phyloP scores from a whole-genome alignment of 208 protist genomes.

The Jaenimonas drosophilae region DNA sequence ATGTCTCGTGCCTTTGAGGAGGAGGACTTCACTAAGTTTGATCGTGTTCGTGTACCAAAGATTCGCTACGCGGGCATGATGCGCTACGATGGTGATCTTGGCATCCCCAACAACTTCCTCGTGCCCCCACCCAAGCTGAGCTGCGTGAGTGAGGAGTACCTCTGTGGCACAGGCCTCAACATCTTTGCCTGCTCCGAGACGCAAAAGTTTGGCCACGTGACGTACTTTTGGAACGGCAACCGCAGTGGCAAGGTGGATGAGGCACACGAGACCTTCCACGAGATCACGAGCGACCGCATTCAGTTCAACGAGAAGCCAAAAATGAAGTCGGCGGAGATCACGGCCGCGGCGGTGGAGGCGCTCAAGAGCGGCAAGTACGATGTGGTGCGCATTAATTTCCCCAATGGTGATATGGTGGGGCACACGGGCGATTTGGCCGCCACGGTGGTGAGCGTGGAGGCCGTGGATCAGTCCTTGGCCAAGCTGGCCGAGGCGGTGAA shows the following conservation, averaged over 20 bases:
- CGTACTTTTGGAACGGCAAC: slow-evolving; percentile 97
- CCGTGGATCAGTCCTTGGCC: slow-evolving; percentile 78
- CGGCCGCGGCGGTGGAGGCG: slow-evolving; percentile 79
- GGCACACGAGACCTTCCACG: slow-evolving; percentile 83
- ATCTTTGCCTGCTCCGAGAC: slow-evolving; percentile 93
- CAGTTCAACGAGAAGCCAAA: slow-evolving; percentile 91
- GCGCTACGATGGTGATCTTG: slow-evolving; percentile 93
- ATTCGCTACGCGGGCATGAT: slow-evolving; percentile 93
- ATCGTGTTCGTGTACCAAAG: slow-evolving; percentile 85
- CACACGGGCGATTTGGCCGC: slow-evolving; percentile 91
- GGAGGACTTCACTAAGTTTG: slow-evolving; percentile 86
- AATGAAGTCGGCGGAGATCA: slow-evolving; percentile 94
- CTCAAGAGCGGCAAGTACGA: slow-evolving; percentile 88
- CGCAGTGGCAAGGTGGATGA: slow-evolving; percentile 87
- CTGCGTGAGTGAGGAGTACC: slow-evolving; percentile 85
- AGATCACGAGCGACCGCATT: slow-evolving; percentile 86
- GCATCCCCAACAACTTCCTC: slow-evolving; percentile 93
- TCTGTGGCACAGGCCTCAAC: slow-evolving; percentile 66
- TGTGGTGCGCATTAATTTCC: slow-evolving; percentile 91
- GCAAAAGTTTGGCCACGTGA: slow-evolving; percentile 96
- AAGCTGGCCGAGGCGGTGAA: slow-evolving; percentile 81
- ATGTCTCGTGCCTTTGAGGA: slow-evolving; percentile 92
- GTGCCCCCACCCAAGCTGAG: slow-evolving; percentile 87
- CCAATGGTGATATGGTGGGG: slow-evolving; percentile 95
- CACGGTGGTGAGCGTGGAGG: slow-evolving; percentile 68